Evolutionary conservation across 768 basidiomycete genomes (phyloP).

Genomic region (Suillus fuscotomentosus): DNA sequence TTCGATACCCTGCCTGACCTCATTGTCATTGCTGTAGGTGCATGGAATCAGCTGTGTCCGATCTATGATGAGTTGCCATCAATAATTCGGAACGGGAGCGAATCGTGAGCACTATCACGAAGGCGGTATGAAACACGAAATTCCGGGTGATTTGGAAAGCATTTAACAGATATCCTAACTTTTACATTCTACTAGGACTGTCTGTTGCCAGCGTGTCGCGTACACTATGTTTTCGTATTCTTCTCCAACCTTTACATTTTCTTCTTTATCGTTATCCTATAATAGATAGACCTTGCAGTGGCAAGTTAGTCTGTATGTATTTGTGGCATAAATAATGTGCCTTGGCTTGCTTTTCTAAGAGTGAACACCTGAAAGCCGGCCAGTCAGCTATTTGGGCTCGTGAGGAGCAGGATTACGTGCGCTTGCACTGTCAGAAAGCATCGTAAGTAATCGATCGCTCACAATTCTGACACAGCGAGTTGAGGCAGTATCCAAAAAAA

Average conservation of each 20-base stretch:
- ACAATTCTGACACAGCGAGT: background rate
- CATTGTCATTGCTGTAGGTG: background rate
- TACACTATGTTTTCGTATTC: background rate
- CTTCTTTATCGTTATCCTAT: background rate
- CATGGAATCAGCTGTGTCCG: background rate
- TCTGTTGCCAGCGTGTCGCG: background rate
- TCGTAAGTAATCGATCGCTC: background rate
- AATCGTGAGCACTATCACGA: background rate
- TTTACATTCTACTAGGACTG: background rate
- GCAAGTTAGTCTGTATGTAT: background rate
- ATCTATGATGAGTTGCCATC: background rate
- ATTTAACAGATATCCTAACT: background rate
- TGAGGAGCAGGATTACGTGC: background rate
- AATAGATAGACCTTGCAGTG: background rate
- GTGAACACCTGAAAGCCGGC: background rate
- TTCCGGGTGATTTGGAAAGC: background rate
- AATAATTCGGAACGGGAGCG: background rate
- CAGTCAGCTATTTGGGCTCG: background rate
- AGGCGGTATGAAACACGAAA: background rate
- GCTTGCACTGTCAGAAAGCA: background rate
- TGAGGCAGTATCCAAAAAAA: background rate
- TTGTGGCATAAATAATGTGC: background rate
- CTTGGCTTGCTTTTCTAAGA: background rate
- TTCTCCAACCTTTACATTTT: background rate
- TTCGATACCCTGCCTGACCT: background rate